Evolutionary conservation across 768 basidiomycete genomes (phyloP).

Genomic region (Suillus brevipes): DNA sequence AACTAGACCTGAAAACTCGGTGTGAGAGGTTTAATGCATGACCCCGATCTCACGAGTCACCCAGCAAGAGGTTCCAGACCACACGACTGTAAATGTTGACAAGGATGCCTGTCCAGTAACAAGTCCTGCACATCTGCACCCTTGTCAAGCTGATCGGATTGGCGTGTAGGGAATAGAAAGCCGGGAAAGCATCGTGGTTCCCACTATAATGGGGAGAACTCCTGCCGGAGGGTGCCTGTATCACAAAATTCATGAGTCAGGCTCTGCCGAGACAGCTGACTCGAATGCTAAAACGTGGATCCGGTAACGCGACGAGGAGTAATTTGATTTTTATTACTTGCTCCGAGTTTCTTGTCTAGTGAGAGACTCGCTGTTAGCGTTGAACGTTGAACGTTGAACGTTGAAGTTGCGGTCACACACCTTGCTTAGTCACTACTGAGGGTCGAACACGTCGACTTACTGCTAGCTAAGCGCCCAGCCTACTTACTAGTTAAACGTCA

Average conservation of each 20-base stretch:
- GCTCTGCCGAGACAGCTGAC: background rate
- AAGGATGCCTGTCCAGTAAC: background rate
- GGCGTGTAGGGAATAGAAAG: background rate
- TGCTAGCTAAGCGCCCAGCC: background rate
- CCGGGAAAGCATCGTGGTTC: background rate
- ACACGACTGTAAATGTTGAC: background rate
- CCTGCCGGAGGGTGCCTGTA: background rate
- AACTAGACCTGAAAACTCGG: background rate
- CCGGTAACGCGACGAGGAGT: background rate
- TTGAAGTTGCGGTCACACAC: background rate
- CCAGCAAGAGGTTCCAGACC: background rate
- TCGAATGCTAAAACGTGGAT: background rate
- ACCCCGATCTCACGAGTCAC: background rate
- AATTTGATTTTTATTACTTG: background rate
- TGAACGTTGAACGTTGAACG: too few species aligned
- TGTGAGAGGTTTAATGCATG: background rate
- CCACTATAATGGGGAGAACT: background rate
- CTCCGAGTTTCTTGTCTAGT: background rate
- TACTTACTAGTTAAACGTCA: background rate
- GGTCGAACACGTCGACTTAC: background rate
- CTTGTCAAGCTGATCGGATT: background rate
- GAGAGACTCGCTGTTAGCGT: too few species aligned
- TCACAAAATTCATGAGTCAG: background rate
- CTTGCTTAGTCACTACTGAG: conserved; percentile 5
- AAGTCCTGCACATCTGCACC: background rate